Evolutionary conservation across 2,329 filamentous ascomycete species (phyloP).

Genomic region (Tolypocladium amazonense): DNA sequence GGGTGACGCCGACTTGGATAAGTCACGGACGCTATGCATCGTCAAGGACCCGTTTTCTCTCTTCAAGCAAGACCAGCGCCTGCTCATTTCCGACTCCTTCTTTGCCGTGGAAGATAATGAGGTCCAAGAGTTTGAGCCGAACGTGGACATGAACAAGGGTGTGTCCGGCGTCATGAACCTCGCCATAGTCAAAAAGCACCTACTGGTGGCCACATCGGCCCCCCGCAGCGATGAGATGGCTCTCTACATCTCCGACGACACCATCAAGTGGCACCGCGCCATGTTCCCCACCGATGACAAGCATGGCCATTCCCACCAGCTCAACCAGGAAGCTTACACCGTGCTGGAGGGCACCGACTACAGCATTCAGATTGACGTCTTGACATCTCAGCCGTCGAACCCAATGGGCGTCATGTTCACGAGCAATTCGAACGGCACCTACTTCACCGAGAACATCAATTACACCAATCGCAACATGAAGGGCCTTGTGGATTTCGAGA

Average conservation of each 20-base stretch:
- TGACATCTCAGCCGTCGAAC: conserved; percentile 53
- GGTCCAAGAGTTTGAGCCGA: conserved; percentile 60
- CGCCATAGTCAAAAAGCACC: conserved; percentile 73
- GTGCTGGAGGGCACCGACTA: conserved; percentile 94
- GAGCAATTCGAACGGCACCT: conserved; percentile 95
- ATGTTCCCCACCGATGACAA: conserved; percentile 76
- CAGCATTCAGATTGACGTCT: conserved; percentile 92
- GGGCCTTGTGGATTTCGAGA: conserved; percentile 89
- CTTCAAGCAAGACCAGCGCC: conserved; percentile 61
- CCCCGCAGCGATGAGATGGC: conserved; percentile 80
- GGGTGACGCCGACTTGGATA: conserved; percentile 53
- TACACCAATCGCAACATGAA: conserved; percentile 75
- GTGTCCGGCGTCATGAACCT: conserved; percentile 74
- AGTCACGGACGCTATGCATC: conserved; percentile 70
- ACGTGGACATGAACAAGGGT: conserved; percentile 61
- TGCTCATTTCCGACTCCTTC: conserved; percentile 75
- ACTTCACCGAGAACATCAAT: conserved; percentile 84
- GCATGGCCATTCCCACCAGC: conserved; percentile 53
- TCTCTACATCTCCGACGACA: conserved; percentile 79
- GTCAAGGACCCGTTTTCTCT: conserved; percentile 62
- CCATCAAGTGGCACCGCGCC: conserved; percentile 78
- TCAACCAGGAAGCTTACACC: conserved; percentile 82
- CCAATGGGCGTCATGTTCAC: conserved; percentile 85
- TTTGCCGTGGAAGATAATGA: conserved; percentile 47
- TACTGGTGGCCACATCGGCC: conserved; percentile 75